Percentiles rank a stretch among this genome's conserved stretches.
Evolutionary conservation across 2,329 filamentous ascomycete genomes (phyloP).

Genomic region (Penicillium expansum): DNA sequence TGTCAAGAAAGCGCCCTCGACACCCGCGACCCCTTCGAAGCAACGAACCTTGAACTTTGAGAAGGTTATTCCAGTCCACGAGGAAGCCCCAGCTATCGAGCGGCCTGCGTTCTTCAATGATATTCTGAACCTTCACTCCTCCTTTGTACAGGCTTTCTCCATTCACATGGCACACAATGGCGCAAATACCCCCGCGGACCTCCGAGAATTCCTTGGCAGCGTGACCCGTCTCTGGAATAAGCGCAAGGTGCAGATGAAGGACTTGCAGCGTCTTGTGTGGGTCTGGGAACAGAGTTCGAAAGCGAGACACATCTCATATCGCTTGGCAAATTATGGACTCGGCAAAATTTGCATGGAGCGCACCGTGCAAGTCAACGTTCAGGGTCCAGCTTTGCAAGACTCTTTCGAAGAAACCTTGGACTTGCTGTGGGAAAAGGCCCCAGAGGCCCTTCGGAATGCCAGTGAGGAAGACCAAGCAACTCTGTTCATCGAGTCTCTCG

Average conservation of each 20-base stretch:
- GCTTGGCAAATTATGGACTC: slow-evolving; percentile 42
- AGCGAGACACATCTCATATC: slow-evolving; percentile 29
- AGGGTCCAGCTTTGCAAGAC: slow-evolving; percentile 43
- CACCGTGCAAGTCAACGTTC: slow-evolving; percentile 35
- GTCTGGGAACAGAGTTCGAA: slow-evolving; percentile 50
- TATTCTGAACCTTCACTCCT: slow-evolving; percentile 61
- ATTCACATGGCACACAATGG: slow-evolving; percentile 70
- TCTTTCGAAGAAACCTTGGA: slow-evolving; percentile 50
- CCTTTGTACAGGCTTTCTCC: slow-evolving; percentile 66
- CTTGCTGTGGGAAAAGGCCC: slow-evolving; percentile 29
- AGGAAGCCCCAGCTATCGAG: slow-evolving; percentile 25
- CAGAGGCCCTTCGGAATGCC: slow-evolving; percentile 37
- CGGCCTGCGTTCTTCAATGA: slow-evolving; percentile 43
- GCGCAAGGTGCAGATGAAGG: slow-evolving; percentile 61
- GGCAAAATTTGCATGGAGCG: slow-evolving; percentile 41
- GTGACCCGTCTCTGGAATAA: slow-evolving; percentile 71
- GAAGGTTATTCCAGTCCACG: slow-evolving; percentile 8
- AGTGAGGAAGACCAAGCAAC: slow-evolving; percentile 33
- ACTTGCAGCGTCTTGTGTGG: slow-evolving; percentile 65
- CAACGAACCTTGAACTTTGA: slow-evolving; percentile 23
- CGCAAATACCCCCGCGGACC: slow-evolving; percentile 59
- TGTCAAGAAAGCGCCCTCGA: slow-evolving; percentile 14
- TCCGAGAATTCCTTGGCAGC: slow-evolving; percentile 60
- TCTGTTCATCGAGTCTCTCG: slow-evolving; percentile 35
- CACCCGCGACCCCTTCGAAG: slow-evolving; percentile 29